phyloP scores from a whole-genome alignment of 805 yeast genomes.

The Metschnikowia hibisci region DNA sequence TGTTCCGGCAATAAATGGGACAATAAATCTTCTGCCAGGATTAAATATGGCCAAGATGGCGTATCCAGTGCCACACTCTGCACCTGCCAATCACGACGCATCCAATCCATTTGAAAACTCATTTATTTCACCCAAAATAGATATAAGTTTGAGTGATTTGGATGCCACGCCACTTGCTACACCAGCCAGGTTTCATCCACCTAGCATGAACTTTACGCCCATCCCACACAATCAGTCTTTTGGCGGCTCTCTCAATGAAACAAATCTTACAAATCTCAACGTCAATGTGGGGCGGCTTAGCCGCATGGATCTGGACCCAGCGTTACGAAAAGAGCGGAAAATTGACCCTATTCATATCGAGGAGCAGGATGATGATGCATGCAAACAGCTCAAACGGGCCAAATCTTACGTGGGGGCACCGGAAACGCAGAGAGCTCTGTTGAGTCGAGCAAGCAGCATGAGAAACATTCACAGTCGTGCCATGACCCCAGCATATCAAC shows the following conservation, averaged over 20 bases:
- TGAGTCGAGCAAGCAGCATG: slow-evolving; percentile 11
- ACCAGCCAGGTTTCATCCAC: slow-evolving; percentile 7
- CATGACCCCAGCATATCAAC: slow-evolving; percentile 1
- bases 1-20: not conserved
- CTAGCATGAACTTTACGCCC: slow-evolving; percentile 15
- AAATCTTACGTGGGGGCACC: slow-evolving; percentile 23
- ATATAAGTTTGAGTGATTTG: slow-evolving; percentile 10
- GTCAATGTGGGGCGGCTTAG: not conserved
- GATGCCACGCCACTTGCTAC: slow-evolving; percentile 18
- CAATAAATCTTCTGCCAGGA: not conserved
- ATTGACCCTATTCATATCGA: slow-evolving; percentile 33
- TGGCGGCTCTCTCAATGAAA: slow-evolving; percentile 15
- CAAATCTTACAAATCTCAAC: not conserved
- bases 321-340: slow-evolving; percentile 16
- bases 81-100: not conserved
- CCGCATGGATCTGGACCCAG: slow-evolving; percentile 1
- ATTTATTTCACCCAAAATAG: slow-evolving; percentile 11
- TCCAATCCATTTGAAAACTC: slow-evolving; percentile 15
- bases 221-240: slow-evolving; percentile 13
- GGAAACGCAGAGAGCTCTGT: slow-evolving; percentile 7
- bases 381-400: slow-evolving; percentile 37
- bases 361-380: slow-evolving; percentile 42
- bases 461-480: slow-evolving; percentile 6
- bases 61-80: not conserved
- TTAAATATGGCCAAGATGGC: not conserved